Evolutionary conservation across 805 yeast species (phyloP).

Genomic region (Sungouiozyma ichnusensis): DNA sequence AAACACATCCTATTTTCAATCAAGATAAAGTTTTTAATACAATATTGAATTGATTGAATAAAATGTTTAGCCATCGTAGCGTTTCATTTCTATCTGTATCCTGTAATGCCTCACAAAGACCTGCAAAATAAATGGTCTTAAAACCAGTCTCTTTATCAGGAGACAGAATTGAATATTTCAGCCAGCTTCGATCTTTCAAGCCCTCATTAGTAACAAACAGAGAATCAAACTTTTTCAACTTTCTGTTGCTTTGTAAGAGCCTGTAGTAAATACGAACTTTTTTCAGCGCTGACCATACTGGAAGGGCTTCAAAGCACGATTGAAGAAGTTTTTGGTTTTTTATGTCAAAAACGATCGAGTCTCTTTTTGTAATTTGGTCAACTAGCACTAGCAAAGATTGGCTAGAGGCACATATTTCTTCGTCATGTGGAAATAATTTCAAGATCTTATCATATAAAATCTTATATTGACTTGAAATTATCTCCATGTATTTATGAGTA

Average conservation of each 20-base stretch:
- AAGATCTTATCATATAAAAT: constrained; percentile 15
- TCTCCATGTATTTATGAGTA: constrained; percentile 37
- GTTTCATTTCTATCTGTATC: constrained; percentile 36
- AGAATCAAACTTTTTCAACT: constrained; percentile 45
- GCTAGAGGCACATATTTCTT: constrained; percentile 7
- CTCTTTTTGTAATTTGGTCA: constrained; percentile 4
- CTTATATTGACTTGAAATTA: constrained; percentile 32
- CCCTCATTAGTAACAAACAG: constrained; percentile 41
- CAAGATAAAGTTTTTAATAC: constrained; percentile 2
- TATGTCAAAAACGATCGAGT: constrained; percentile 38
- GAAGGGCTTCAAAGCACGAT: constrained; percentile 52
- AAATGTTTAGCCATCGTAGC: constrained; percentile 36
- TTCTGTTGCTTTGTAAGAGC: constrained; percentile 43
- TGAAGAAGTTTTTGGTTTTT: constrained; percentile 38
- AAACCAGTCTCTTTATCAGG: constrained; percentile 45
- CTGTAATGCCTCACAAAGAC: constrained; percentile 44
- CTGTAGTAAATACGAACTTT: constrained; percentile 52
- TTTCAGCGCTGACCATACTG: constrained; percentile 60
- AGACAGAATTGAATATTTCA: constrained; percentile 54
- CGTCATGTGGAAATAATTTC: constrained; percentile 15
- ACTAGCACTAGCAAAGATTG: constrained; percentile 6
- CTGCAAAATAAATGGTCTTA: constrained; percentile 46
- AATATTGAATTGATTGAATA: constrained; percentile 27
- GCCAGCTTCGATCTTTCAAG: constrained; percentile 43
- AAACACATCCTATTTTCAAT: background rate